Evolutionary conservation across 805 yeast genomes (phyloP).

Genomic region (Nakazawaea ambrosiae): DNA sequence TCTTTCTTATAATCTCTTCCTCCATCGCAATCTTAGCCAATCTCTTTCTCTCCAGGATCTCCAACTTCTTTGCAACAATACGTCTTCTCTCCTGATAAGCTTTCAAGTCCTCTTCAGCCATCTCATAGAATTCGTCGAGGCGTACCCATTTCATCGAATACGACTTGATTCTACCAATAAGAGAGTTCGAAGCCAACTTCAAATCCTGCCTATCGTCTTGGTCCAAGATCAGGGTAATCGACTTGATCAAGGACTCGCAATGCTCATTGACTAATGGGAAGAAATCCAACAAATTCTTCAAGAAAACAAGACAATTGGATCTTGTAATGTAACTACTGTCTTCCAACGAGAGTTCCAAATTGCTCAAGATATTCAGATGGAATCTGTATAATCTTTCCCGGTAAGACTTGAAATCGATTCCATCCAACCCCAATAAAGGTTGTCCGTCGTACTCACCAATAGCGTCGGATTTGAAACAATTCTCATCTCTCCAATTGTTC

Average conservation of each 20-base stretch:
- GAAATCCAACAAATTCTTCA: conserved; percentile 55
- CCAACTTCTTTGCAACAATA: conserved; percentile 15
- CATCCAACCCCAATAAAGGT: conserved; percentile 16
- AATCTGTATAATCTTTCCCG: conserved; percentile 36
- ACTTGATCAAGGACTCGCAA: conserved; percentile 41
- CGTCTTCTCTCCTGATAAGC: conserved; percentile 18
- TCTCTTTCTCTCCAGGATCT: conserved; percentile 14
- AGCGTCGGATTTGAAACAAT: conserved; percentile 23
- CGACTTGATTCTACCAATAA: conserved; percentile 58
- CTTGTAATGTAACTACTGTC: conserved; percentile 67
- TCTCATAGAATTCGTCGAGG: conserved; percentile 49
- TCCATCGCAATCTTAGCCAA: conserved; percentile 13
- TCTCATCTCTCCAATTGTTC: conserved; percentile 34
- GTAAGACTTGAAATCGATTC: conserved; percentile 9
- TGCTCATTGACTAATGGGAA: conserved; percentile 69
- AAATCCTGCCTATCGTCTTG: conserved; percentile 73
- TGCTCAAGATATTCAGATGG: conserved; percentile 43
- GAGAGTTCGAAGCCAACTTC: conserved; percentile 67
- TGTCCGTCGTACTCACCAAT: too few relatives aligned
- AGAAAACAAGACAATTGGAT: conserved; percentile 70
- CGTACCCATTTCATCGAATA: conserved; percentile 43
- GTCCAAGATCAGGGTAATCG: conserved; percentile 39
- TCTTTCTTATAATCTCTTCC: conserved; percentile 14
- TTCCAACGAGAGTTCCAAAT: conserved; percentile 34
- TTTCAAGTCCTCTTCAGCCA: conserved; percentile 36